phyloP scores from a whole-genome alignment of 2,329 filamentous ascomycete species.

The Aspergillus flavus region DNA sequence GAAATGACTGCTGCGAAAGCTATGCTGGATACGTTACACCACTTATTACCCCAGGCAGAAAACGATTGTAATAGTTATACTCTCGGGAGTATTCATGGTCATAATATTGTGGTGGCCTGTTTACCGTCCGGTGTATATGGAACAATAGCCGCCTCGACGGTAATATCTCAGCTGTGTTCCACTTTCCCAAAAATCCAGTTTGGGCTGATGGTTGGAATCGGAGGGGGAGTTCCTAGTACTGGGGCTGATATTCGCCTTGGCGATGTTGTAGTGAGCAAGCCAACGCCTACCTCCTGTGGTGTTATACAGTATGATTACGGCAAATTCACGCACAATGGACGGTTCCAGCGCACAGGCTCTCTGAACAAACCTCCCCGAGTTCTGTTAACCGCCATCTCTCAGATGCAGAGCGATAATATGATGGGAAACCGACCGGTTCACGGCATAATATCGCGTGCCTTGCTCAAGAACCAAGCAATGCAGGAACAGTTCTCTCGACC shows the following conservation, averaged over 20 bases:
- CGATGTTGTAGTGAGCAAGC: not conserved
- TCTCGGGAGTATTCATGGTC: conserved; percentile 23
- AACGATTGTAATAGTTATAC: conserved; percentile 27
- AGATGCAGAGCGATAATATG: conserved; percentile 4
- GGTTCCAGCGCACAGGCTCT: conserved; percentile 23
- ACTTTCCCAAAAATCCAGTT: conserved; percentile 28
- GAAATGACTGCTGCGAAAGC: conserved; percentile 30
- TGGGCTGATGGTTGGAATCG: conserved; percentile 33
- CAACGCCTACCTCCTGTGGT: not conserved
- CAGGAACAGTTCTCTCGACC: conserved; percentile 15
- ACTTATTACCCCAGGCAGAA: not conserved
- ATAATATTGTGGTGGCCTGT: conserved; percentile 31
- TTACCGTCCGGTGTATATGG: conserved; percentile 25
- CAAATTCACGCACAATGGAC: conserved; percentile 22
- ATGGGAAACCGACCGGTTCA: not conserved
- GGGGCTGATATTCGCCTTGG: not conserved
- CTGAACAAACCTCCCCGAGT: conserved; percentile 18
- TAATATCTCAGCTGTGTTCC: conserved; percentile 11
- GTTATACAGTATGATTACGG: conserved; percentile 10
- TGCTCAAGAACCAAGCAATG: not conserved
- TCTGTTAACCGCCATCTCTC: conserved; percentile 21
- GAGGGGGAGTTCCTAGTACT: conserved; percentile 22
- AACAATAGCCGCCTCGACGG: conserved; percentile 20
- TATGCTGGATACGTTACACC: conserved; percentile 34
- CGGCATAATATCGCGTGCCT: not conserved